Evolutionary conservation across 306 rosid genomes (phyloP).

Genomic region (Cyamopsis tetragonoloba): DNA sequence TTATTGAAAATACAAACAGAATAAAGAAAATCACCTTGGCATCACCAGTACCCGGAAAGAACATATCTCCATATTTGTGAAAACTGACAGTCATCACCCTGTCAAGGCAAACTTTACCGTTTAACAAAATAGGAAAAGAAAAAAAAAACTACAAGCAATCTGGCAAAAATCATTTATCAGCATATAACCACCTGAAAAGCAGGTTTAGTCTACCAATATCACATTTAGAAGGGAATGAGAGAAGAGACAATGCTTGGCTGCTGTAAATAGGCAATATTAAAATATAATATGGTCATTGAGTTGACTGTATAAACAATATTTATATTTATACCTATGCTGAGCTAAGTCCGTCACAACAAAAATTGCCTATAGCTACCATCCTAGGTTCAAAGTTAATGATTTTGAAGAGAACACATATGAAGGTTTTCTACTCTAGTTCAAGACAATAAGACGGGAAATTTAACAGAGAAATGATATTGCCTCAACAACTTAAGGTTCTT

Average conservation of each 20-base stretch:
- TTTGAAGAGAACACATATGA: background rate
- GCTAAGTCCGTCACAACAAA: constrained; percentile 11
- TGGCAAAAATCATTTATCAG: background rate
- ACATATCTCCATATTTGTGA: constrained; percentile 95
- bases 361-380: background rate
- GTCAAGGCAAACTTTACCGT: constrained; percentile 37
- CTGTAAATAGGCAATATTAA: background rate
- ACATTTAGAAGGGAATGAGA: background rate
- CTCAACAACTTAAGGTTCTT: constrained; percentile 10
- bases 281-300: background rate
- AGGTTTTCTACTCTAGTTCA: background rate
- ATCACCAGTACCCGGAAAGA: constrained; percentile 97
- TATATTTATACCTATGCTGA: background rate
- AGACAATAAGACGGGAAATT: background rate
- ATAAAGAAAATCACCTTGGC: constrained; percentile 69
- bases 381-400: background rate
- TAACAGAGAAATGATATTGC: background rate
- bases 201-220: constrained; percentile 12
- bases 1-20: constrained; percentile 12
- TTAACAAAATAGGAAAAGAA: constrained; percentile 26
- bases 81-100: constrained; percentile 99
- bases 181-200: constrained; percentile 2
- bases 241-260: constrained; percentile 1
- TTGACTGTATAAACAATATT: background rate
- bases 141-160: constrained; percentile 9